Base-by-base conservation (phyloP, 768 basidiomycete genomes). In the Leccinellum rugosiceps region DNA sequence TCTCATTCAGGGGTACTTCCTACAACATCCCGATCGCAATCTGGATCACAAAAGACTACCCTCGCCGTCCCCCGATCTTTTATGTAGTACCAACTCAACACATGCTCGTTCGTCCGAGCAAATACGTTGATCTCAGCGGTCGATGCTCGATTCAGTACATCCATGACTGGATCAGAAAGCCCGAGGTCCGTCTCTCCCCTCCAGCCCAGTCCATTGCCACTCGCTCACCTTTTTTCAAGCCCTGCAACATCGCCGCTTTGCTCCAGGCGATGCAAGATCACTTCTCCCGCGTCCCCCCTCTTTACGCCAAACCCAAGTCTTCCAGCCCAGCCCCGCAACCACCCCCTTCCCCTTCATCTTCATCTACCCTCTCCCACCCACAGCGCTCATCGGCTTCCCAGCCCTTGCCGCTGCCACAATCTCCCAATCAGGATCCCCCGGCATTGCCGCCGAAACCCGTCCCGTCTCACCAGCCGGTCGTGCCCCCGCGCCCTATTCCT, bases 11-110 rank as follows among this genome's bases (percentile, higher is more conserved):
- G 50, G 74, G 78, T 1, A 75, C 84, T 1, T 79, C 87, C 2
- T 99, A 99, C 78, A 93, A 99, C 72, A 98, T 98, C 65, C 97
- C 97, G 4, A 74, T 99, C 64, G 85, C 90, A 13, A 63, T 96
- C 59, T 98, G 95, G 94, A 63, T 98, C 43, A 80, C 93, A 3
- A 80, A 81, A 52, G 90, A 92, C 43, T 98, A 94, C 67, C 96
- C 96, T 4, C 78, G 80, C 44, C 77, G 78, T 13, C 86, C 94
- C 0, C 97, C 97, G 21, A 82, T 98, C 65, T 80, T 80, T 21
- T 98, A 93, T 75, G 94, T 99, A 63, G 89, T 93, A 13, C 96
- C 97, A 32, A 97, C 93, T 3, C 82, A 77, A 53, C 87, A 91
- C 66, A 93, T 99, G 87, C 86, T 94, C 58, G 84, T 99, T 64